A percentile compares a stretch with the other conserved stretches of the same genome.
phyloP scores from a whole-genome alignment of 306 rosid species.

The Aeschynomene evenia region DNA sequence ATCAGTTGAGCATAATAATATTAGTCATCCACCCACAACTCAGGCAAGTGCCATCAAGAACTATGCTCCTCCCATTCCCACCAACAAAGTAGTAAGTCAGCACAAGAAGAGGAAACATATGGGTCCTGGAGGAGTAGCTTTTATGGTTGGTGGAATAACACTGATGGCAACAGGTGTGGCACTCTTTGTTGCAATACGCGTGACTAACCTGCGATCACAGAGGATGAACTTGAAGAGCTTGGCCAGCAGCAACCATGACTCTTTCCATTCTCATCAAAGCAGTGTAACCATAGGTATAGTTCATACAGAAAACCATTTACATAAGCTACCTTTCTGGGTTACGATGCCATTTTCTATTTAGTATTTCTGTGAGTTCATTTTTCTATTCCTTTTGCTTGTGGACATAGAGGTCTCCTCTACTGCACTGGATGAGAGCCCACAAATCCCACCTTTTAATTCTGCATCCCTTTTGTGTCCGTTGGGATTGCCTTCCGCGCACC shows the following conservation, averaged over 20 bases:
- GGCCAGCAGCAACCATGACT: conserved; percentile 32
- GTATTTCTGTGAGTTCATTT: background rate
- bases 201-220: conserved; percentile 37
- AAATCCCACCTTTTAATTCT: conserved; percentile 35
- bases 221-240: conserved; percentile 32
- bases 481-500: conserved; percentile 42
- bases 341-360: conserved; percentile 2
- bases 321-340: background rate
- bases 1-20: conserved; percentile 44
- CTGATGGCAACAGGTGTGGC: conserved; percentile 55
- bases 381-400: background rate
- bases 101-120: conserved; percentile 50
- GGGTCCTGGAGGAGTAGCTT: conserved; percentile 62
- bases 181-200: conserved; percentile 43
- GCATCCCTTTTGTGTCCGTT: conserved; percentile 44
- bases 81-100: conserved; percentile 23
- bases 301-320: conserved; percentile 22
- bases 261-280: conserved; percentile 45
- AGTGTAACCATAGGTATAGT: conserved; percentile 52
- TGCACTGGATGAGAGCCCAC: conserved; percentile 45
- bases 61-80: conserved; percentile 37
- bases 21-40: conserved; percentile 52
- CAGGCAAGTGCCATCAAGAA: conserved; percentile 64
- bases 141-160: conserved; percentile 60
- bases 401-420: conserved; percentile 38